Conservation (phyloP, 2,329 filamentous ascomycete species). For the Ophiostoma ips region DNA sequence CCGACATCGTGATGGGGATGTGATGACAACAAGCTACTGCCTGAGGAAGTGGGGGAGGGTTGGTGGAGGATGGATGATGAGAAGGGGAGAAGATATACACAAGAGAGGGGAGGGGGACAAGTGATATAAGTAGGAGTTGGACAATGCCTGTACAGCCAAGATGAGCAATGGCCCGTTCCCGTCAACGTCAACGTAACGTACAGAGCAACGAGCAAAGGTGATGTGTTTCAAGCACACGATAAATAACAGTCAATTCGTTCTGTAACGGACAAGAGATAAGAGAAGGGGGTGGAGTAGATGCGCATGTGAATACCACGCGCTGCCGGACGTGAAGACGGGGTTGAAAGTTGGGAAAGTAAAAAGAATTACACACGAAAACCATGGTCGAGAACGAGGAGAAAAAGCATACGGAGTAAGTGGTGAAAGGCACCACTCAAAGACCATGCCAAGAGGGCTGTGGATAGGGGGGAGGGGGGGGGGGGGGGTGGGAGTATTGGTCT, state of each 20-base stretch:
- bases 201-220: not conserved
- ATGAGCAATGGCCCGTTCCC: not conserved
- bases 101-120: too few species aligned
- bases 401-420: too few species aligned
- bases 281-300: not conserved
- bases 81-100: not conserved
- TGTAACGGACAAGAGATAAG: slow-evolving; percentile 1
- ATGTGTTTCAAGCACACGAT: not conserved
- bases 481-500: too few species aligned
- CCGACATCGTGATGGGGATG: not conserved
- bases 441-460: too few species aligned
- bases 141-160: not conserved
- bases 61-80: not conserved
- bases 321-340: too few species aligned
- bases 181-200: not conserved
- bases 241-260: not conserved
- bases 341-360: too few species aligned
- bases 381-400: too few species aligned
- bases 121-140: too few species aligned
- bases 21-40: not conserved
- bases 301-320: not conserved
- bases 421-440: too few species aligned
- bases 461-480: too few species aligned
- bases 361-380: too few species aligned
- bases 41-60: not conserved